These are phyloP conservation scores for Citropsis articulata DNA, from an alignment of 345 rosid species.

Conservation along the genomic window DNA sequence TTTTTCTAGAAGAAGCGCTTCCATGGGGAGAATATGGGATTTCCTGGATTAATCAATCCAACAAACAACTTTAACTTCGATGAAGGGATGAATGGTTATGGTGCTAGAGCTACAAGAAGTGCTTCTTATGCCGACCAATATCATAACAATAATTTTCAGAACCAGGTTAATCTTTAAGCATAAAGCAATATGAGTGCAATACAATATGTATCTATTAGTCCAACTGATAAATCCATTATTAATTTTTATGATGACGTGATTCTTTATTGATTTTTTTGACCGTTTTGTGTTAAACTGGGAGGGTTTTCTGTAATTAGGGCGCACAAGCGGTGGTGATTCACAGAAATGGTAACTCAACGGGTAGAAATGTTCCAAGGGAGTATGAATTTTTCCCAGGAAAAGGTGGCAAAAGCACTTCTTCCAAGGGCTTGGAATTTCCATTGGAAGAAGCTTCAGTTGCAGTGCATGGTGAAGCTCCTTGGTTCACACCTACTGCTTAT, in stretches of 20 bases:
- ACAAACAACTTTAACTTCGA: constrained; percentile 12
- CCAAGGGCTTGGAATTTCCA: constrained; percentile 39
- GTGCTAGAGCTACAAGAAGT: constrained; percentile 21
- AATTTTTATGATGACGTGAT: not conserved
- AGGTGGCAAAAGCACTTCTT: constrained; percentile 27
- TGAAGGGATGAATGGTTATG: constrained; percentile 17
- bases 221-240: not conserved
- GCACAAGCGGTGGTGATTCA: constrained; percentile 32
- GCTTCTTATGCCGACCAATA: constrained; percentile 17
- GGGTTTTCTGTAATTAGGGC: constrained; percentile 14
- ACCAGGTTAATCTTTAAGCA: constrained; percentile 21
- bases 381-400: constrained; percentile 72
- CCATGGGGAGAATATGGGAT: constrained; percentile 32
- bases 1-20: constrained; percentile 48
- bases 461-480: constrained; percentile 34
- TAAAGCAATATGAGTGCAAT: not conserved
- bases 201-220: not conserved
- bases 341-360: constrained; percentile 33
- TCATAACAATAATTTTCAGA: constrained; percentile 1
- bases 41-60: constrained; percentile 26
- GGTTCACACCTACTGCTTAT: constrained; percentile 20
- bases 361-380: constrained; percentile 40
- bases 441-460: constrained; percentile 32
- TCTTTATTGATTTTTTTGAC: not conserved
- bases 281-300: not conserved